Conservation (phyloP, 805 yeast species). For the Sugiyamaella qingdaonensis region DNA sequence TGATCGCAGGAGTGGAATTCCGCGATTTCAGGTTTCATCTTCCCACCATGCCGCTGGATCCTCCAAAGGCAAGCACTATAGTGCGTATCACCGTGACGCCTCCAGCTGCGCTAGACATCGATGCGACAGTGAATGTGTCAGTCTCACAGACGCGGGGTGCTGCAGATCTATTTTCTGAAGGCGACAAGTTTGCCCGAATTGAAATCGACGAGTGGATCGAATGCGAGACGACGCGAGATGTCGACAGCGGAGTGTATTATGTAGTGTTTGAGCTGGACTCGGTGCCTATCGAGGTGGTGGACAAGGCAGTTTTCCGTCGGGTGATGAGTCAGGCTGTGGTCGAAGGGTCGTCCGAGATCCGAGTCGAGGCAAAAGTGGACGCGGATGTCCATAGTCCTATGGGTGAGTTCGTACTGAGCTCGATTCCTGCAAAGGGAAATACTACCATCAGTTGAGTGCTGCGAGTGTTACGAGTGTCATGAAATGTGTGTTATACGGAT, state of each 20-base stretch:
- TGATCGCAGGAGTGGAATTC: constrained; percentile 27
- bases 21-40: constrained; percentile 23
- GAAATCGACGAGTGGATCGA: constrained; percentile 44
- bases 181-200: constrained; percentile 41
- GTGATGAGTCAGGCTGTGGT: constrained; percentile 42
- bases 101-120: constrained; percentile 25
- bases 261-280: constrained; percentile 40
- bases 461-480: not conserved
- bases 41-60: constrained; percentile 13
- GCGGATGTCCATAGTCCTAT: constrained; percentile 29
- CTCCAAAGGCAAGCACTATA: constrained; percentile 26
- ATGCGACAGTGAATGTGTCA: constrained; percentile 24
- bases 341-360: constrained; percentile 38
- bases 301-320: constrained; percentile 39
- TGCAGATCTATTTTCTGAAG: constrained; percentile 39
- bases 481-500: not conserved
- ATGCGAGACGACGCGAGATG: constrained; percentile 31
- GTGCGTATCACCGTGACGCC: constrained; percentile 25
- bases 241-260: constrained; percentile 28
- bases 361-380: constrained; percentile 39
- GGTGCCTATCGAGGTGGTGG: constrained; percentile 41
- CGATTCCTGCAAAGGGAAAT: constrained; percentile 22
- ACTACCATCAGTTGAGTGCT: constrained; percentile 14
- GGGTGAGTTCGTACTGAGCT: constrained; percentile 31
- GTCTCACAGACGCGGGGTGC: constrained; percentile 41